Evolutionary conservation across 441 rosid genomes (phyloP).

Genomic region (Dalechampia spathulata): DNA sequence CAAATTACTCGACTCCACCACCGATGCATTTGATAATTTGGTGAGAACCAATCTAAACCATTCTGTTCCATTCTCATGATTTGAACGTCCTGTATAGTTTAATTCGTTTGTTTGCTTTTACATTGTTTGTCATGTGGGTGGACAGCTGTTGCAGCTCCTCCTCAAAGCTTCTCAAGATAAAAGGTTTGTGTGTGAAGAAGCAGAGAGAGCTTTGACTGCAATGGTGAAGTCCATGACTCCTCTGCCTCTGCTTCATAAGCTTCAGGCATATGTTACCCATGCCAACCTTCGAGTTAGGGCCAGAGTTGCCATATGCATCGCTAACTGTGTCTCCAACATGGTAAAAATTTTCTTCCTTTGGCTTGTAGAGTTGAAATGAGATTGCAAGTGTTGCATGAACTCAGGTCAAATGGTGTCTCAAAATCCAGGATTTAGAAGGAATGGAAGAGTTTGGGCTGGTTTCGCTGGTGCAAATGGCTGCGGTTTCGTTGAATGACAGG

Average conservation of each 20-base stretch:
- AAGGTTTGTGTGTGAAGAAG: conserved; percentile 89
- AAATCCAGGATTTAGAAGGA: conserved; percentile 42
- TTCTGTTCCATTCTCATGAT: neutral
- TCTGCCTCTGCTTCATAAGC: conserved; percentile 53
- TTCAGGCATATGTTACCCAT: conserved; percentile 46
- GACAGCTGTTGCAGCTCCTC: conserved; percentile 70
- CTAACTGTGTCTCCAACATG: conserved; percentile 58
- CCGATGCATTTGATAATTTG: conserved; percentile 58
- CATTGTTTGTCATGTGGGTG: neutral
- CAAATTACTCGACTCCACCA: conserved; percentile 36
- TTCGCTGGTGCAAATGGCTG: conserved; percentile 46
- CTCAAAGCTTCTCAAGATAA: conserved; percentile 97
- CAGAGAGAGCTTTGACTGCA: conserved; percentile 52
- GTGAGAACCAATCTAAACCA: conserved; percentile 23
- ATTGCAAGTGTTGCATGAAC: neutral
- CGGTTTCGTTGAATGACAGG: conserved; percentile 64
- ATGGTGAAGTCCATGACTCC: conserved; percentile 57
- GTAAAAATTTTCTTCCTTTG: conserved; percentile 25
- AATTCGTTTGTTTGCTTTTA: neutral
- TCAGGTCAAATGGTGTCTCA: neutral
- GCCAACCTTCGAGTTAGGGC: conserved; percentile 68
- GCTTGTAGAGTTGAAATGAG: neutral
- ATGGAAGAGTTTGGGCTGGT: conserved; percentile 62
- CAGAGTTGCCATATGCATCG: conserved; percentile 63
- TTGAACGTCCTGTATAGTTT: neutral